Percentiles rank a stretch among this genome's conserved stretches.
Conservation (phyloP, 192 early-diverging fungal genomes). For the Coemansia sp. region DNA sequence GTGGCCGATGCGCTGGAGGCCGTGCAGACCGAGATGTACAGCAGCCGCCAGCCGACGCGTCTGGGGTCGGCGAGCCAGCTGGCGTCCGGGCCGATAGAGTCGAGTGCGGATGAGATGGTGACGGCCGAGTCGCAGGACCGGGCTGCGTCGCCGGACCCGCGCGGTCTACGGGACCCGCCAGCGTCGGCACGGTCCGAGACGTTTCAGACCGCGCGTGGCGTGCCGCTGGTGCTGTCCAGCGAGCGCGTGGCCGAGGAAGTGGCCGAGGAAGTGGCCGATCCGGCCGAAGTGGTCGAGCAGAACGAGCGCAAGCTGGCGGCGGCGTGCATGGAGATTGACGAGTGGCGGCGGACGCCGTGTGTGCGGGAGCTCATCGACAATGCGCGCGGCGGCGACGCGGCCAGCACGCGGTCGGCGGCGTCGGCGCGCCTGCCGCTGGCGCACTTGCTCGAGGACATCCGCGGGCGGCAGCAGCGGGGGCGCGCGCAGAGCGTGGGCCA, state of each 20-base stretch:
- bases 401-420: constrained; percentile 6
- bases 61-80: neutral
- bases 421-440: constrained; percentile 9
- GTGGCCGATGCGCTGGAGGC: constrained; percentile 27
- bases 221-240: neutral
- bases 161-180: too few species aligned
- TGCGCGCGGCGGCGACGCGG: neutral
- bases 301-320: constrained; percentile 17
- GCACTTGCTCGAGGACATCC: constrained; percentile 11
- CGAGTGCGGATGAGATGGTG: constrained; percentile 1
- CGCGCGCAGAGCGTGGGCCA: constrained; percentile 3
- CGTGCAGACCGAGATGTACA: constrained; percentile 19
- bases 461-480: constrained; percentile 12
- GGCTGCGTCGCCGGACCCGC: too few species aligned
- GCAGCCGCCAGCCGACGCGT: constrained; percentile 5
- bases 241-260: neutral
- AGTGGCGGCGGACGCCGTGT: constrained; percentile 38
- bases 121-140: neutral
- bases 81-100: too few species aligned
- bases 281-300: neutral
- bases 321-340: constrained; percentile 37
- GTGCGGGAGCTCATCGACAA: constrained; percentile 16
- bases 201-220: constrained; percentile 32
- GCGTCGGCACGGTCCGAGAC: constrained; percentile 20
- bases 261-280: neutral